phyloP scores from a whole-genome alignment of 805 yeast species.

The Tetrapisispora nanseiensis region DNA sequence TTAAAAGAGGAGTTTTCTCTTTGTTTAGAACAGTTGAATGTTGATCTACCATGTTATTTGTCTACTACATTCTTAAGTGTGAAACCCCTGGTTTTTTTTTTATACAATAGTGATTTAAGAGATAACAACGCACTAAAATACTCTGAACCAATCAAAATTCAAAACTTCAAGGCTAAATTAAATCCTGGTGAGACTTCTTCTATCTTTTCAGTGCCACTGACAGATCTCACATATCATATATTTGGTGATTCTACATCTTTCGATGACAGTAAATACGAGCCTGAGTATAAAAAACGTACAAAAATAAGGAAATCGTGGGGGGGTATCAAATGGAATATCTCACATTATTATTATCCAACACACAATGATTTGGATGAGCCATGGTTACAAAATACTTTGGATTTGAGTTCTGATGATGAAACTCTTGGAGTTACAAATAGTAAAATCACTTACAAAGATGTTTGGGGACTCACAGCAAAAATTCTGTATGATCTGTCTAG shows the following conservation, averaged over 20 bases:
- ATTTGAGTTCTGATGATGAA: slow-evolving; percentile 50
- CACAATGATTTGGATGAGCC: slow-evolving; percentile 43
- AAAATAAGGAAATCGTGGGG: slow-evolving; percentile 50
- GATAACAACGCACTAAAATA: slow-evolving; percentile 5
- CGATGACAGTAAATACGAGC: slow-evolving; percentile 7
- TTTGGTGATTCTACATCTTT: not conserved
- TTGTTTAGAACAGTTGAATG: slow-evolving; percentile 44
- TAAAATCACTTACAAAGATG: slow-evolving; percentile 33
- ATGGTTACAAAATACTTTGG: slow-evolving; percentile 55
- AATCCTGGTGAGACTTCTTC: slow-evolving; percentile 74
- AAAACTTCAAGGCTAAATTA: slow-evolving; percentile 33
- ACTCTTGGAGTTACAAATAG: slow-evolving; percentile 11
- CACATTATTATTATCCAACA: slow-evolving; percentile 53
- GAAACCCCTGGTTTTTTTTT: slow-evolving; percentile 64
- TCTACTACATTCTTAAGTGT: slow-evolving; percentile 79
- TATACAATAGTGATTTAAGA: slow-evolving; percentile 29
- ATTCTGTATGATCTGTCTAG: slow-evolving; percentile 63
- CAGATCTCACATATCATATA: slow-evolving; percentile 39
- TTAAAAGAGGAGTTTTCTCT: slow-evolving; percentile 42
- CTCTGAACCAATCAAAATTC: slow-evolving; percentile 26
- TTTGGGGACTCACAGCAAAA: slow-evolving; percentile 80
- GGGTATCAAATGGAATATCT: slow-evolving; percentile 54
- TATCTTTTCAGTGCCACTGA: slow-evolving; percentile 59
- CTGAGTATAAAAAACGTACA: slow-evolving; percentile 28
- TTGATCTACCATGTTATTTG: slow-evolving; percentile 65